Evolutionary conservation across 2,329 filamentous ascomycete species (phyloP).

Genomic region (Alternaria panax): DNA sequence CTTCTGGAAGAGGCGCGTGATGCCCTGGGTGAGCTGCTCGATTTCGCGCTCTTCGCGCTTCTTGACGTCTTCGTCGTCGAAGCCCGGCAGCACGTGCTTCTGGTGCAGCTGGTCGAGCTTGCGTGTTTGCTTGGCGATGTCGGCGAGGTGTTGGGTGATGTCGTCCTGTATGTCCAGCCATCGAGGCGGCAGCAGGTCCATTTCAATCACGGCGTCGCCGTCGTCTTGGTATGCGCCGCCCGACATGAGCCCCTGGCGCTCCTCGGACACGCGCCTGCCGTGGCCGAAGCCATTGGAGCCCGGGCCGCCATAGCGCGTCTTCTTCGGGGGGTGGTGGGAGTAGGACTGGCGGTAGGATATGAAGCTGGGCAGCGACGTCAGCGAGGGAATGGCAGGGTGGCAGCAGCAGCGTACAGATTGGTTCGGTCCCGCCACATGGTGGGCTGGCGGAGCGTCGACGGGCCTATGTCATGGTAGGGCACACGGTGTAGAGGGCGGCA

Average conservation of each 20-base stretch:
- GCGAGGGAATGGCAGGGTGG: constrained; percentile 27
- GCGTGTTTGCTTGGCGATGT: constrained; percentile 82
- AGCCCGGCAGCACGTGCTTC: constrained; percentile 95
- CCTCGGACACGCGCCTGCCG: constrained; percentile 60
- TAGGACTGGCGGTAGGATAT: constrained; percentile 99
- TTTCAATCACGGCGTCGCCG: constrained; percentile 95
- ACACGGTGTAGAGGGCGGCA: constrained; percentile 2
- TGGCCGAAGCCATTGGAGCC: constrained; percentile 63
- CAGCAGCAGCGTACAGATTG: constrained; percentile 75
- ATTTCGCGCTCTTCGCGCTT: constrained; percentile 87
- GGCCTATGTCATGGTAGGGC: constrained; percentile 42
- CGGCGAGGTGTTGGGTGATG: constrained; percentile 80
- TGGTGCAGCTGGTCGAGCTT: constrained; percentile 91
- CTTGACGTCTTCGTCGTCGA: constrained; percentile 93
- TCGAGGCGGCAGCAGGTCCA: constrained; percentile 92
- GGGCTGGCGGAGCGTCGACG: constrained; percentile 35
- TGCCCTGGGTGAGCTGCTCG: constrained; percentile 85
- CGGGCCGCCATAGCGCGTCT: constrained; percentile 67
- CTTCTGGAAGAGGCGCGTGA: constrained; percentile 86
- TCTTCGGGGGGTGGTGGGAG: constrained; percentile 89
- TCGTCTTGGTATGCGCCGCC: constrained; percentile 80
- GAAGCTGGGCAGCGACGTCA: constrained; percentile 69
- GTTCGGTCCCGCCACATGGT: constrained; percentile 98
- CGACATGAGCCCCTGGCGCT: constrained; percentile 85
- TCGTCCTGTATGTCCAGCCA: constrained; percentile 97